These are phyloP conservation scores for Eutreptiella sp. DNA, from an alignment of 208 protist genomes.

Conservation along the genomic window DNA sequence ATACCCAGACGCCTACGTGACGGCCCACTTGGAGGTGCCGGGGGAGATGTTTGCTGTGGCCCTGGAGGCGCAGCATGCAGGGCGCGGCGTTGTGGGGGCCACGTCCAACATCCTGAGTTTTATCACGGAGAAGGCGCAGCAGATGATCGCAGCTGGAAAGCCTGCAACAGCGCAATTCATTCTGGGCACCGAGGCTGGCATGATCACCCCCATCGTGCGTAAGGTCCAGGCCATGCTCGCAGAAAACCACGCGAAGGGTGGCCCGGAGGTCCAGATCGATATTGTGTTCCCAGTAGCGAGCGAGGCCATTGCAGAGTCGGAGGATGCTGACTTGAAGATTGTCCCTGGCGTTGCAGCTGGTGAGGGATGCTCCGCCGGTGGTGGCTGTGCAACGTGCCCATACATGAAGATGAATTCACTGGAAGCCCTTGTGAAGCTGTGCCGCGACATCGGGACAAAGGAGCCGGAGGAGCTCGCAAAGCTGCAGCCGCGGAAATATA, in stretches of 20 bases:
- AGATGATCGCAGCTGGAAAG: slow-evolving; percentile 9
- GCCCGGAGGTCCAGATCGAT: slow-evolving; percentile 27
- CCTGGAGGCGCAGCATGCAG: slow-evolving; percentile 20
- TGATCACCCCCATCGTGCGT: slow-evolving; percentile 30
- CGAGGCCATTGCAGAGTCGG: slow-evolving; percentile 7
- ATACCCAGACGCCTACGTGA: slow-evolving; percentile 31
- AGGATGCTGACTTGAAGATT: slow-evolving; percentile 10
- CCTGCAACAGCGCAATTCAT: slow-evolving; percentile 17
- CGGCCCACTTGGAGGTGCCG: slow-evolving; percentile 32
- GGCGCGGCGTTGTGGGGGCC: slow-evolving; percentile 15
- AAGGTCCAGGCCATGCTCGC: slow-evolving; percentile 8
- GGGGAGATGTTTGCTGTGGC: slow-evolving; percentile 33
- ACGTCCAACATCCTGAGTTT: slow-evolving; percentile 33
- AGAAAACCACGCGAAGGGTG: neutral
- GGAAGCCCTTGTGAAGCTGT: slow-evolving; percentile 25
- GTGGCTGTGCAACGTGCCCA: slow-evolving; percentile 25
- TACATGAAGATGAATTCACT: slow-evolving; percentile 37
- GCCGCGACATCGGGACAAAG: slow-evolving; percentile 25
- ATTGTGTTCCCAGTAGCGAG: slow-evolving; percentile 31
- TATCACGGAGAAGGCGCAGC: slow-evolving; percentile 19
- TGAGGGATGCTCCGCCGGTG: slow-evolving; percentile 29
- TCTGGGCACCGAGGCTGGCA: slow-evolving; percentile 29
- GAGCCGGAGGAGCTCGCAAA: slow-evolving; percentile 5
- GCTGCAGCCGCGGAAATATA: slow-evolving; percentile 31
- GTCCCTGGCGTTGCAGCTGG: slow-evolving; percentile 27